phyloP scores from a whole-genome alignment of 208 protist species.

The Leishmania aethiopica region DNA sequence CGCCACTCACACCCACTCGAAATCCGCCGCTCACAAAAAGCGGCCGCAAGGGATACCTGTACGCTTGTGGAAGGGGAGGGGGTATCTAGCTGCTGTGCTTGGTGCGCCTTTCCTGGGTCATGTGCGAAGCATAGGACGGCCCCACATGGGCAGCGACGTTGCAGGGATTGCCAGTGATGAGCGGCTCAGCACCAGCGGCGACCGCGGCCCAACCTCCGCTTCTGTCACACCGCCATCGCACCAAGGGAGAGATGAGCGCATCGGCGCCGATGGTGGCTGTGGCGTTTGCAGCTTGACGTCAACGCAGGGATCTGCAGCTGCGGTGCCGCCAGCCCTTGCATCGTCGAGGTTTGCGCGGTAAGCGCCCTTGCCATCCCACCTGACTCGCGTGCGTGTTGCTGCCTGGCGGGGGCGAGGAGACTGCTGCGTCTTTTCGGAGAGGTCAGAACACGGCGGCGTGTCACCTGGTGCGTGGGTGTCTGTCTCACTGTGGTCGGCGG shows the following conservation, averaged over 20 bases:
- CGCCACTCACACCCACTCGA: not conserved
- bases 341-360: not conserved
- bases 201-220: not conserved
- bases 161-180: not conserved
- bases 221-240: not conserved
- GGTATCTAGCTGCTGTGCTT: not conserved
- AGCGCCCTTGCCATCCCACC: not conserved
- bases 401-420: not conserved
- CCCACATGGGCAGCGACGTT: conserved; percentile 7
- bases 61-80: not conserved
- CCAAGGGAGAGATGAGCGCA: not conserved
- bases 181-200: not conserved
- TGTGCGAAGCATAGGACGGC: conserved; percentile 1
- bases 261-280: not conserved
- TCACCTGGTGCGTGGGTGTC: not conserved
- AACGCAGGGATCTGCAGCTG: not conserved
- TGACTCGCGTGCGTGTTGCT: not conserved
- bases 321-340: not conserved
- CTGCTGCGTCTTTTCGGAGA: not conserved
- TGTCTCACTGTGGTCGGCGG: not conserved
- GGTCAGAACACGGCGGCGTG: not conserved
- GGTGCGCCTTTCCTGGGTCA: not conserved
- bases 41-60: not conserved
- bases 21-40: not conserved
- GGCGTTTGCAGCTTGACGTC: not conserved